A percentile compares a stretch with the other conserved stretches of the same genome.
phyloP scores from a whole-genome alignment of 176 grass and related monocot genomes.

The Aegilops longissima region DNA sequence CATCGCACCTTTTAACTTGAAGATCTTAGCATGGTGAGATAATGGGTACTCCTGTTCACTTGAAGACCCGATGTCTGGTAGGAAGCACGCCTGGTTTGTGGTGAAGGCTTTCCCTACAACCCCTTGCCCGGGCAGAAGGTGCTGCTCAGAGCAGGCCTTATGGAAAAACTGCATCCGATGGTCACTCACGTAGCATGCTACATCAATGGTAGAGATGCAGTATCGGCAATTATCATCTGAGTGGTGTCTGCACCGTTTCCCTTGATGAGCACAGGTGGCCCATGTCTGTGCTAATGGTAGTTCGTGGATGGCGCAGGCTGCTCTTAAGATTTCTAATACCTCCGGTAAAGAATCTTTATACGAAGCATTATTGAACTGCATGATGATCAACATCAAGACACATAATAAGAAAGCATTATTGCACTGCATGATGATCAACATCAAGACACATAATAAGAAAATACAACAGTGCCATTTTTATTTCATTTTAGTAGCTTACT shows the following conservation, averaged over 20 bases:
- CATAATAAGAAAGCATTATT: too few species aligned
- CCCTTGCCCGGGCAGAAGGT: constrained; percentile 65
- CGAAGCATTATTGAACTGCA: constrained; percentile 52
- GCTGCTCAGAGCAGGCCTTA: constrained; percentile 73
- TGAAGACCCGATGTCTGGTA: constrained; percentile 56
- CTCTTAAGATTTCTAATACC: constrained; percentile 65
- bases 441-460: too few species aligned
- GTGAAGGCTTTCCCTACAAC: constrained; percentile 67
- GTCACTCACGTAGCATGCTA: constrained; percentile 60
- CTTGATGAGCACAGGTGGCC: constrained; percentile 71
- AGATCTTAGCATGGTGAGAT: constrained; percentile 71
- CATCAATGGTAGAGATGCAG: constrained; percentile 69
- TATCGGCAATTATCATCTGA: constrained; percentile 65
- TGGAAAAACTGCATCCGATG: constrained; percentile 55
- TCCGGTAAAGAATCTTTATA: constrained; percentile 73
- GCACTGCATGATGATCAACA: too few species aligned
- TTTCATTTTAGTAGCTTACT: too few species aligned
- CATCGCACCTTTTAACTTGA: constrained; percentile 65
- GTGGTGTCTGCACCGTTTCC: constrained; percentile 66
- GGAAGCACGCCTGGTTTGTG: constrained; percentile 70
- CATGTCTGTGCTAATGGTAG: constrained; percentile 88
- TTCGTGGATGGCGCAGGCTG: constrained; percentile 59
- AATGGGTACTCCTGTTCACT: constrained; percentile 66
- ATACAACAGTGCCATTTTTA: too few species aligned
- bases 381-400: too few species aligned